Percentiles rank a stretch among this genome's conserved stretches.
These are phyloP conservation scores for Monosporascus sp. DNA, from an alignment of 2,329 filamentous ascomycete species.

Conservation along the genomic window DNA sequence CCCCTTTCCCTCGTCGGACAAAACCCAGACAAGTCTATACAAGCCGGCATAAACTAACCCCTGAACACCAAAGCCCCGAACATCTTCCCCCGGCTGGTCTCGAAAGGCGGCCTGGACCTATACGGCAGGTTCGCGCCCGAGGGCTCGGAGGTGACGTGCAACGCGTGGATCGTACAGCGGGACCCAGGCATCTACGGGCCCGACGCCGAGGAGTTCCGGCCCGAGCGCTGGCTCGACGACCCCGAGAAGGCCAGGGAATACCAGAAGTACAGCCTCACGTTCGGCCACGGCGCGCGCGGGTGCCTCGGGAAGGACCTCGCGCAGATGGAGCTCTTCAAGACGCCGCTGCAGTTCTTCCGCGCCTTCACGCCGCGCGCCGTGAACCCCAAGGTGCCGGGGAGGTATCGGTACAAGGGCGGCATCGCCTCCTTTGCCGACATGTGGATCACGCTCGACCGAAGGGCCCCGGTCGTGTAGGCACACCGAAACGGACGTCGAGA, in stretches of 20 bases:
- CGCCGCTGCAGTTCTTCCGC: background rate
- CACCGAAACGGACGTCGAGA: too few relatives aligned
- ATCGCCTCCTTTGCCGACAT: slow-evolving; percentile 1
- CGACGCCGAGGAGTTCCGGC: background rate
- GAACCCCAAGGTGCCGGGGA: background rate
- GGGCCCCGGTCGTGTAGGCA: background rate
- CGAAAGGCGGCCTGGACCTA: background rate
- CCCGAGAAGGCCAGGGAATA: background rate
- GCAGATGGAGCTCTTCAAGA: background rate
- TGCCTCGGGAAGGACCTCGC: background rate
- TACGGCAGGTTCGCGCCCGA: background rate
- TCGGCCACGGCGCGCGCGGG: background rate
- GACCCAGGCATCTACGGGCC: background rate
- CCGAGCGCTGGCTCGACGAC: background rate
- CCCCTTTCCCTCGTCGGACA: too few relatives aligned
- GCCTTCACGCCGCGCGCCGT: background rate
- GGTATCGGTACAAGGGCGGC: slow-evolving; percentile 1
- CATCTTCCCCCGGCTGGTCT: slow-evolving; percentile 40
- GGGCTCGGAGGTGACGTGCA: background rate
- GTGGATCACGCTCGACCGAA: slow-evolving; percentile 1
- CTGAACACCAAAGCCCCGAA: slow-evolving; percentile 31
- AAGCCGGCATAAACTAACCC: too few relatives aligned
- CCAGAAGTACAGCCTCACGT: background rate
- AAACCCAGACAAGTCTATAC: too few relatives aligned
- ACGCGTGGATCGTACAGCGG: background rate